Base-by-base conservation (phyloP, 1,139 yeast genomes). In the Hyphopichia buzzinii region DNA sequence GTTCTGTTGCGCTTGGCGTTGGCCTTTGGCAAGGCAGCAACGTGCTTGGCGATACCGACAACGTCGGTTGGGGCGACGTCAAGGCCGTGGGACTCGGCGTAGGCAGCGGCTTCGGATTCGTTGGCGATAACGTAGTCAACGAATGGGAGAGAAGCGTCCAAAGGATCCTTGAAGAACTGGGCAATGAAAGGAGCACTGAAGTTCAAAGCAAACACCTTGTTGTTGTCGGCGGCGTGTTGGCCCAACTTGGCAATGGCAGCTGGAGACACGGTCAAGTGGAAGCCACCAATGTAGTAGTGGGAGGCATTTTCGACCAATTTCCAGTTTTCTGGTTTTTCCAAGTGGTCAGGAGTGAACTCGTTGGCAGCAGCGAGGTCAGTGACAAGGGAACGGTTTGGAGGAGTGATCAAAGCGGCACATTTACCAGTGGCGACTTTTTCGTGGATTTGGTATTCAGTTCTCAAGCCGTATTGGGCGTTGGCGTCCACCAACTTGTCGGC, bases 311-410 rank as follows among this genome's bases (percentile, higher is more conserved):
- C 88, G 41, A 92, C 96, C 42, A 75, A 68, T 48, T 69, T 70
- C 97, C 97, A 90, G 76, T 90, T 88, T 67, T 85, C 95, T 47
- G 95, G 87, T 58, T 78, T 77, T 59, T 87, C 81, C 59, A 92
- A 77, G 65, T 94, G 98, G 40, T 79, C 79, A 37, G 92, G 82
- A 59, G 84, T 85, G 81, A 90, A 94, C 66, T 88, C 95, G 75
- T 92, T 92, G 50, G 98, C 98, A 51, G 99, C 99, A 54, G 87
- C 97, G 55, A 92, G 78, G 59, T 94, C 97, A 36, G 99, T 92
- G 47, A 80, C 97, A 59, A 92, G 74, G 23, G 97, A 92, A 67
- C 99, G 82, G 77, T 89, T 73, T 55, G 76, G 78, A 42, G 94
- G 95, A 42, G 82, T 82, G 61, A 92, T 85, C 58, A 94, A 75